phyloP scores from a whole-genome alignment of 2,329 filamentous ascomycete species.

The Epichloe hybrida region DNA sequence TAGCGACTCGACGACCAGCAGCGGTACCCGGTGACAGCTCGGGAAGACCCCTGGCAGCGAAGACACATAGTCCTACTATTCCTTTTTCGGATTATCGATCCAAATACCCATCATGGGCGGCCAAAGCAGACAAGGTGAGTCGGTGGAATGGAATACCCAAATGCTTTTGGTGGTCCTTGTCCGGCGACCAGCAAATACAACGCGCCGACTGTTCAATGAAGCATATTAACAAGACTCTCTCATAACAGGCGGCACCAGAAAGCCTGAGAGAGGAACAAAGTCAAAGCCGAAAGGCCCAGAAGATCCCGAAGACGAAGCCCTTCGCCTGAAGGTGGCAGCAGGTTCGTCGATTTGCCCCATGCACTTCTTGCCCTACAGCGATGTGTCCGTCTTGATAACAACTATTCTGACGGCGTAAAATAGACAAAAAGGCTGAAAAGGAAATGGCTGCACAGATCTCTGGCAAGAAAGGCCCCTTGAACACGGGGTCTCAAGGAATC shows the following conservation, averaged over 20 bases:
- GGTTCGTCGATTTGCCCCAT: slow-evolving; percentile 39
- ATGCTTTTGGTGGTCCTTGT: background rate
- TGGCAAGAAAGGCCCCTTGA: slow-evolving; percentile 78
- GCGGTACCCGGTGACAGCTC: no score
- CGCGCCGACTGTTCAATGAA: no score
- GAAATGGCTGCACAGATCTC: slow-evolving; percentile 62
- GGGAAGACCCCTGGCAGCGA: background rate
- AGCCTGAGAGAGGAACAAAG: slow-evolving; percentile 46
- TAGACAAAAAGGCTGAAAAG: slow-evolving; percentile 76
- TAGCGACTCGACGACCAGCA: no score
- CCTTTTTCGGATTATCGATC: background rate
- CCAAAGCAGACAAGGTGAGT: slow-evolving; percentile 24
- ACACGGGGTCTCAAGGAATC: slow-evolving; percentile 75
- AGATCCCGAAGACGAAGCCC: slow-evolving; percentile 77
- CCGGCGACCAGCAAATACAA: no score
- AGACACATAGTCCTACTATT: background rate
- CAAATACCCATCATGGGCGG: slow-evolving; percentile 21
- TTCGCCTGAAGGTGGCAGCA: slow-evolving; percentile 69
- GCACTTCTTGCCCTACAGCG: background rate
- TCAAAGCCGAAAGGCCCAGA: no score
- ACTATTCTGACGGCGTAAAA: background rate
- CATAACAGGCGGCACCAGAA: slow-evolving; percentile 58
- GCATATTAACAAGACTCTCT: no score
- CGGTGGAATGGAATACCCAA: background rate
- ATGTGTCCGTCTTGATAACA: no score